Evolutionary conservation across 352 stramenopile genomes (phyloP), one percentile per base, ranked within the genome.

Genomic region (Phytophthora litchii): DNA sequence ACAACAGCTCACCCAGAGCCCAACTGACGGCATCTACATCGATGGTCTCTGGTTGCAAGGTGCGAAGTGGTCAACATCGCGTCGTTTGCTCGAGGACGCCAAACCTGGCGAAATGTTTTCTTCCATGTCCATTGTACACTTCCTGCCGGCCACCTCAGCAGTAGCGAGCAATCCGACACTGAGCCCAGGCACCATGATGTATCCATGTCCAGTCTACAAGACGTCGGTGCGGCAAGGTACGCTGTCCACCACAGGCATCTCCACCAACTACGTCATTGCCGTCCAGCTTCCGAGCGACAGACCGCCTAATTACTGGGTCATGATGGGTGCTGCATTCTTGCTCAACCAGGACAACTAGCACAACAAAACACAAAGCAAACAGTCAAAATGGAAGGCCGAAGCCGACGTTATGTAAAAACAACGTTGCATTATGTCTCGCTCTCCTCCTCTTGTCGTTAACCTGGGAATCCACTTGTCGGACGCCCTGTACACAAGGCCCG

Each of bases 151-250:
- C 10, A 76, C 88, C 19, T 69, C 64, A 3, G 20, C 40, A 37
- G 46, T 47, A n/a, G 49, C 62, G 31, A 43, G 44, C 41, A 91
- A 93, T 45, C 61, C 72, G 34, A 53, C 62, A 6, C 29, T 47
- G 0, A 45, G 17, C 11, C 16, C 35, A 6, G 52, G 48, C 1
- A 51, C 49, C 46, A 55, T 52, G 45, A 86, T 94, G 57, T 98
- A 98, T 41, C 75, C 83, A 25, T 98, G 92, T 53, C 93, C 94
- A 7, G 86, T 98, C 13, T 98, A 98, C 82, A 98, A 98, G 76
- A 98, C 94, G 12, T 93, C 86, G 3, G 89, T 95, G 43, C 76
- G 94, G 7, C 92, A 97, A 41, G 92, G 92, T 21, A 96, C 94
- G 7, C 64, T 98, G 31, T 94, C 76, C 29, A 98, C 92, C 13